These are phyloP conservation scores for Paraurostyla sp. DNA, from an alignment of 73 alveolate genomes.

Conservation along the genomic window DNA sequence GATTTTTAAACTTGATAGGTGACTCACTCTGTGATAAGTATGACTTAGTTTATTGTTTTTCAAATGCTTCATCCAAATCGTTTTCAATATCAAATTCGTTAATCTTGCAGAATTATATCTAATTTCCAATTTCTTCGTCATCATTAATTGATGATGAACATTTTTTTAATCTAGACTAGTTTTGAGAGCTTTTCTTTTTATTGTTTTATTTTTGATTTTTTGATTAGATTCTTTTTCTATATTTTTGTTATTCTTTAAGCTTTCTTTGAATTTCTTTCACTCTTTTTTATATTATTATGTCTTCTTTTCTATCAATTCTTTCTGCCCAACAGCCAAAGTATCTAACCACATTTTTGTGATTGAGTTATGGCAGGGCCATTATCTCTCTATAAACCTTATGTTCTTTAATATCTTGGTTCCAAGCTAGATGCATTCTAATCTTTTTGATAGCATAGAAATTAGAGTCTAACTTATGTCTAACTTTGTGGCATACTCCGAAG, in stretches of 20 bases:
- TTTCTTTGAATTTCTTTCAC: conserved; percentile 20
- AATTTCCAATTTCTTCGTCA: too few relatives aligned
- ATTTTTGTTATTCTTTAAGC: not conserved
- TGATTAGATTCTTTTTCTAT: too few relatives aligned
- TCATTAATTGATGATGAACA: too few relatives aligned
- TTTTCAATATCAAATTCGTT: not conserved
- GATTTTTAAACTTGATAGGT: too few relatives aligned
- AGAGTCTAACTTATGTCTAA: conserved; percentile 81
- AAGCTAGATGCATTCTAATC: conserved; percentile 81
- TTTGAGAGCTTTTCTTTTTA: too few relatives aligned
- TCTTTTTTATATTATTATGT: not conserved
- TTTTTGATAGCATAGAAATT: conserved; percentile 89
- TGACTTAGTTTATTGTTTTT: too few relatives aligned
- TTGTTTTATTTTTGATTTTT: too few relatives aligned
- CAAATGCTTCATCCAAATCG: not conserved
- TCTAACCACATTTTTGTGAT: conserved; percentile 85
- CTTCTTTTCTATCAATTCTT: not conserved
- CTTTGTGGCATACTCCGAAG: conserved; percentile 89
- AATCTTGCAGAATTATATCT: not conserved
- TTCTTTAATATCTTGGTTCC: conserved; percentile 78
- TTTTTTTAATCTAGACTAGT: too few relatives aligned
- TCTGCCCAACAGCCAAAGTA: conserved; percentile 92
- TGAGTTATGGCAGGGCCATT: conserved; percentile 79
- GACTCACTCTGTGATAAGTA: too few relatives aligned
- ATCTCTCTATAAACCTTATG: conserved; percentile 88